Evolutionary conservation across 441 rosid genomes (phyloP).

Genomic region (Iberis amara): DNA sequence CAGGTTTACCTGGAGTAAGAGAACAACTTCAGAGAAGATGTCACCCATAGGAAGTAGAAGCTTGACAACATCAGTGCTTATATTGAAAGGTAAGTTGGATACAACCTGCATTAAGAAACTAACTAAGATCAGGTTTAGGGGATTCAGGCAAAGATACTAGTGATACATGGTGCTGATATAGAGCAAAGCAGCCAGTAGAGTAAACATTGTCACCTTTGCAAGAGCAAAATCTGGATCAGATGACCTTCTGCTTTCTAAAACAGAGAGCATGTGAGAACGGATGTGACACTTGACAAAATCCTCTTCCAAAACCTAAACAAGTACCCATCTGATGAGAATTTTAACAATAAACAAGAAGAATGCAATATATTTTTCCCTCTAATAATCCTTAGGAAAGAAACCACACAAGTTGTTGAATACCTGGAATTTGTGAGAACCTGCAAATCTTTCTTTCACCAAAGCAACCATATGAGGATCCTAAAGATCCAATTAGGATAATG

Average conservation of each 20-base stretch:
- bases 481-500: not conserved
- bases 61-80: conserved; percentile 76
- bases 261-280: conserved; percentile 53
- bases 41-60: conserved; percentile 90
- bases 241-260: conserved; percentile 36
- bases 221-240: conserved; percentile 29
- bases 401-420: conserved; percentile 31
- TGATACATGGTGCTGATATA: not conserved
- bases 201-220: conserved; percentile 50
- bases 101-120: conserved; percentile 54
- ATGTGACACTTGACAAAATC: conserved; percentile 74
- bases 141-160: not conserved
- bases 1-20: conserved; percentile 71
- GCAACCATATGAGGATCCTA: conserved; percentile 87
- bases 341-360: not conserved
- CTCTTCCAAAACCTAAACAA: conserved; percentile 63
- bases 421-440: conserved; percentile 46
- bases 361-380: too few relatives aligned
- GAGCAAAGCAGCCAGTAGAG: conserved; percentile 13
- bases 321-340: not conserved
- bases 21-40: conserved; percentile 79
- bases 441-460: conserved; percentile 63
- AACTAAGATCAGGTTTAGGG: not conserved
- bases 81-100: conserved; percentile 77
- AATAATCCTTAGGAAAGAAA: not conserved